Conservation (phyloP, 2,329 filamentous ascomycete species). For the Berkeleyomyces basicola region DNA sequence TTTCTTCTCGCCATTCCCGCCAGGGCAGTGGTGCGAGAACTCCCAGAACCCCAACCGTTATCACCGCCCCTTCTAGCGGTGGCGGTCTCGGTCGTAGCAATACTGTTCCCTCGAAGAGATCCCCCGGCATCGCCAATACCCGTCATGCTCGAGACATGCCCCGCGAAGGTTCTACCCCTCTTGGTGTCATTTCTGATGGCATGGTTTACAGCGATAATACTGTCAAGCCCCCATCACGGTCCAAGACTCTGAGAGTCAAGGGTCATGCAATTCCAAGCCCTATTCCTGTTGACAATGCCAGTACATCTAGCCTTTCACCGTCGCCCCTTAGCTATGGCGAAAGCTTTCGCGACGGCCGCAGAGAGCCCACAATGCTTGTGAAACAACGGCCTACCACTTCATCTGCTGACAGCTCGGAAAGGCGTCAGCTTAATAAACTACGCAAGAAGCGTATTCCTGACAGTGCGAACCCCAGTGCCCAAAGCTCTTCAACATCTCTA, state of each 20-base stretch:
- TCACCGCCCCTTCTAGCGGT: conserved; percentile 37
- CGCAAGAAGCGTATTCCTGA: conserved; percentile 70
- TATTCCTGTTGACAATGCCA: conserved; percentile 17
- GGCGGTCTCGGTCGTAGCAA: conserved; percentile 51
- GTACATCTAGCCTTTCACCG: conserved; percentile 19
- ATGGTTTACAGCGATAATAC: not conserved
- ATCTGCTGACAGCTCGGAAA: conserved; percentile 36
- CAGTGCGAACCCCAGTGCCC: conserved; percentile 69
- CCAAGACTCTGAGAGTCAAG: conserved; percentile 6
- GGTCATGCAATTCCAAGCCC: conserved; percentile 15
- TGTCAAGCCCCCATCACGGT: not conserved
- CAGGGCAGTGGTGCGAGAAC: conserved; percentile 10
- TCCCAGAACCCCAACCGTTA: conserved; percentile 19
- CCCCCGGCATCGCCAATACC: conserved; percentile 50
- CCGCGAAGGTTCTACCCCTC: conserved; percentile 10
- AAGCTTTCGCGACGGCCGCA: conserved; percentile 31
- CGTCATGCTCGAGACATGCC: conserved; percentile 38
- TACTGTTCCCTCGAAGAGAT: conserved; percentile 82
- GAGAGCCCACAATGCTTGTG: conserved; percentile 24
- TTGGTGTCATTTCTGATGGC: conserved; percentile 10
- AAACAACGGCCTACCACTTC: conserved; percentile 47
- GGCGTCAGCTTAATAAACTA: conserved; percentile 72
- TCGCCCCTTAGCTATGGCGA: conserved; percentile 22
- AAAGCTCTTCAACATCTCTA: conserved; percentile 74
- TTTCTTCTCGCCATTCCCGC: conserved; percentile 49